Evolutionary conservation across 352 stramenopile genomes (phyloP).

Genomic region (Discostella stelligera): DNA sequence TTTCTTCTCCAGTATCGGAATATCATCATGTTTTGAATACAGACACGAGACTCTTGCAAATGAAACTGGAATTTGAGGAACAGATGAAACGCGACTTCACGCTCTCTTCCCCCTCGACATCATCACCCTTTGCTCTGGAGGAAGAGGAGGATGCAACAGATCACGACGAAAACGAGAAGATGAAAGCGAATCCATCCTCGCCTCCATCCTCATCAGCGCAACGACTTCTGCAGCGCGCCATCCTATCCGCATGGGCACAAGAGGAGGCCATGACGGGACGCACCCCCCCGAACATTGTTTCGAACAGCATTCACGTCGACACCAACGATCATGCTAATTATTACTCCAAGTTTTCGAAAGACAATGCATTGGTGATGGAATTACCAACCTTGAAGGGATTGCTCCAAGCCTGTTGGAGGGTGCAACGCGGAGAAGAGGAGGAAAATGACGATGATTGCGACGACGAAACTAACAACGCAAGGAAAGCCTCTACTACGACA

Average conservation of each 20-base stretch:
- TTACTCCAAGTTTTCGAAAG: background rate
- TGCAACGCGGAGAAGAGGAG: constrained; percentile 25
- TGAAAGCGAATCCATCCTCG: background rate
- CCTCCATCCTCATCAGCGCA: background rate
- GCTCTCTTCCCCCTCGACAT: background rate
- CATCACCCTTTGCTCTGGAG: background rate
- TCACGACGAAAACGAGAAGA: background rate
- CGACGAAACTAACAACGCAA: background rate
- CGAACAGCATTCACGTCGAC: background rate
- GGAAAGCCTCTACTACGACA: background rate
- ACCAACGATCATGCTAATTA: no score
- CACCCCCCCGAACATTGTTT: constrained; percentile 20
- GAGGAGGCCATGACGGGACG: constrained; percentile 47
- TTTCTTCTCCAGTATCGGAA: no score
- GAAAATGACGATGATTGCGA: background rate
- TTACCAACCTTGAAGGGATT: constrained; percentile 21
- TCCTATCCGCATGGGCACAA: constrained; percentile 32
- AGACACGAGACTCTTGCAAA: background rate
- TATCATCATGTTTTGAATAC: no score
- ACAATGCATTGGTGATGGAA: constrained; percentile 10
- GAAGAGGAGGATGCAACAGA: background rate
- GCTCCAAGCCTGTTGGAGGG: constrained; percentile 16
- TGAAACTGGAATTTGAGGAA: constrained; percentile 25
- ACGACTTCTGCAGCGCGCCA: constrained; percentile 26
- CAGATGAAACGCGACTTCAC: constrained; percentile 1